Conservation (phyloP, 2,329 filamentous ascomycete genomes). For the Alternaria rosae region DNA sequence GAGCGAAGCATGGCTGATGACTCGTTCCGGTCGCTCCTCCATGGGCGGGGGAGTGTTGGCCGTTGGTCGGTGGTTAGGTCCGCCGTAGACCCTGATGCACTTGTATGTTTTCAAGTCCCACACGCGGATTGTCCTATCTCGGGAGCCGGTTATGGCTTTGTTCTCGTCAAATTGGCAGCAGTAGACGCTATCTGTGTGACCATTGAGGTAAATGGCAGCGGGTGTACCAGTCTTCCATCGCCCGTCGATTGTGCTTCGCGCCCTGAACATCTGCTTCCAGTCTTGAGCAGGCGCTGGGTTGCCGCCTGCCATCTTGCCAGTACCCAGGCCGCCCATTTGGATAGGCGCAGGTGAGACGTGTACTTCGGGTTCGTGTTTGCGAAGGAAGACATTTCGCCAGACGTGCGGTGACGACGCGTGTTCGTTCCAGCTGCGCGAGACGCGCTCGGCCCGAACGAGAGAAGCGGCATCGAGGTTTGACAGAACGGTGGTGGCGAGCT, state of each 20-base stretch:
- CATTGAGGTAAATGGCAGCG: constrained; percentile 85
- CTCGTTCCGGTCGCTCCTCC: constrained; percentile 53
- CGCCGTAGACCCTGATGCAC: constrained; percentile 85
- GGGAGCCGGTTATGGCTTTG: constrained; percentile 96
- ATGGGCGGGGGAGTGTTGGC: constrained; percentile 57
- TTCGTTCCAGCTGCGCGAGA: constrained; percentile 65
- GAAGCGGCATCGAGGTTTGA: constrained; percentile 66
- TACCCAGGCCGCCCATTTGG: constrained; percentile 61
- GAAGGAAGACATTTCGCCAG: constrained; percentile 69
- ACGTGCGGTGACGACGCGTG: constrained; percentile 65
- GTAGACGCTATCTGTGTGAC: constrained; percentile 95
- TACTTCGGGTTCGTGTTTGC: constrained; percentile 58
- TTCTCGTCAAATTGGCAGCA: constrained; percentile 97
- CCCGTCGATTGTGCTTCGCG: constrained; percentile 75
- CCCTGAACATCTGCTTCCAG: constrained; percentile 86
- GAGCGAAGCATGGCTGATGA: constrained; percentile 55
- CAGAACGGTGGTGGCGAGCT: constrained; percentile 66
- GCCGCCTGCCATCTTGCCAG: constrained; percentile 61
- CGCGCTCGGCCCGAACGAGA: constrained; percentile 62
- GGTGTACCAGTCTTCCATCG: constrained; percentile 83
- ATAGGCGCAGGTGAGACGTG: constrained; percentile 56
- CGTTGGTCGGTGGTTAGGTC: constrained; percentile 67
- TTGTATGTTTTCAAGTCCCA: constrained; percentile 93
- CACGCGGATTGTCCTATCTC: constrained; percentile 92
- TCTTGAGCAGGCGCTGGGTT: constrained; percentile 64